Base-by-base conservation (phyloP, 75 land plant genomes). In the Picea sitchensis region DNA sequence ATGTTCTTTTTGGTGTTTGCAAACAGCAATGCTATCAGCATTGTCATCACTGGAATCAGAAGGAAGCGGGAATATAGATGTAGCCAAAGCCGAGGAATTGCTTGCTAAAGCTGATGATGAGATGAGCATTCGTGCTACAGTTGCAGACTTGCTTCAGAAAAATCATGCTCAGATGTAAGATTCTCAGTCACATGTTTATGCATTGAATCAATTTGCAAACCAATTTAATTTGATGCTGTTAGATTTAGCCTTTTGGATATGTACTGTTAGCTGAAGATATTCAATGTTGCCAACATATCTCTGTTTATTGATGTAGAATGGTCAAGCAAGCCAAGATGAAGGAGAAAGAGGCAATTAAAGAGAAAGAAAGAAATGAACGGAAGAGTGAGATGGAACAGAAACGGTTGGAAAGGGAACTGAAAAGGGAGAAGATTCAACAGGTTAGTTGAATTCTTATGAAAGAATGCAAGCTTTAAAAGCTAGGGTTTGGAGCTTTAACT, bases 381-480 rank as follows among this genome's bases (percentile, higher is more conserved):
- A 84, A 85, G 78, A 84, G 78, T 80, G 92, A 86, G 82, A 95
- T 89, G 76, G 92, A 94, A 79, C 86, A 89, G 73, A 87, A 84
- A 62, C 83, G 86, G 73, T 81, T 80, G 61, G 87, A 90, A 5
- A 90, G 81, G 3, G 91, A 93, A 78, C 73, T 80, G 17, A 83
- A 81, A 41, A 93, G 87, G 77, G 93, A 89, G 78, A 91, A 89
- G 79, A 58, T 80, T 79, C 92, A 78, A 20, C 79, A 17, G 81
- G 98, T 93, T 80, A 71, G 36, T 75, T 75, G 32, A 26, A 57
- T 0, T 17, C 1, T 56, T 23, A 17, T n/a, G 13, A 4, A 23
- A 23, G 23, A 23, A 4, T 75, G 36, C 59, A 73, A 44, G 30
- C 12, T 51, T 62, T 3, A 20, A 32, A 20, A 21, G 15, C 12